Conservation (phyloP, 148 eudicot species). For the Oxyria digyna region DNA sequence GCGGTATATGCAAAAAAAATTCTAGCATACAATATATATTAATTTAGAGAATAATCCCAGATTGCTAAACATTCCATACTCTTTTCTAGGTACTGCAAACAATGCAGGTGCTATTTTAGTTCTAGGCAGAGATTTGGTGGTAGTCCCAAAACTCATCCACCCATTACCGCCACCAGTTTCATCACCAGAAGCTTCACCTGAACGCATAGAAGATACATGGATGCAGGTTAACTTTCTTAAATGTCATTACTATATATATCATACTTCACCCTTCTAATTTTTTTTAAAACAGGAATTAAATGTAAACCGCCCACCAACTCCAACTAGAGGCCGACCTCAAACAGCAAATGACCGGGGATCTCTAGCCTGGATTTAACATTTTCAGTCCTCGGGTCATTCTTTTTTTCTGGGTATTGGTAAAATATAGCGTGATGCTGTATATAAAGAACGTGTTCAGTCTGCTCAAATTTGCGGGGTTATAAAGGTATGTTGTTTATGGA, state of each 20-base stretch:
- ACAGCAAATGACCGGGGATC: constrained; percentile 76
- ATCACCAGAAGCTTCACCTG: constrained; percentile 93
- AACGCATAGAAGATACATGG: constrained; percentile 93
- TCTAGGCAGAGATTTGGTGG: constrained; percentile 96
- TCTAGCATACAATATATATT: neutral
- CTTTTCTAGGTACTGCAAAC: constrained; percentile 76
- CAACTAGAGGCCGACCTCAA: constrained; percentile 97
- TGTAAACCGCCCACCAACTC: constrained; percentile 95
- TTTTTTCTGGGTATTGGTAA: constrained; percentile 27
- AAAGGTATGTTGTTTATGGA: neutral
- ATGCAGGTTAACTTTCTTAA: constrained; percentile 57
- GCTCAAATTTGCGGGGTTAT: neutral
- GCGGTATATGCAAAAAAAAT: constrained; percentile 53
- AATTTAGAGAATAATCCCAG: neutral
- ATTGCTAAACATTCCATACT: constrained; percentile 10
- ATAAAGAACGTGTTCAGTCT: constrained; percentile 5
- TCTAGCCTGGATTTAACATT: constrained; percentile 77
- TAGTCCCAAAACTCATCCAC: constrained; percentile 97
- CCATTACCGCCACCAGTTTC: constrained; percentile 91
- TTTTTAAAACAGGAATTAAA: constrained; percentile 57
- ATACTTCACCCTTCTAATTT: neutral
- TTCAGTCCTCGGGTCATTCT: constrained; percentile 19
- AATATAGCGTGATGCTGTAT: constrained; percentile 39
- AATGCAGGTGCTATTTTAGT: constrained; percentile 97
- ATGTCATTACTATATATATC: no score